These are phyloP conservation scores for Groenewaldozyma sp. DNA, from an alignment of 1,139 yeast genomes.

Conservation along the genomic window DNA sequence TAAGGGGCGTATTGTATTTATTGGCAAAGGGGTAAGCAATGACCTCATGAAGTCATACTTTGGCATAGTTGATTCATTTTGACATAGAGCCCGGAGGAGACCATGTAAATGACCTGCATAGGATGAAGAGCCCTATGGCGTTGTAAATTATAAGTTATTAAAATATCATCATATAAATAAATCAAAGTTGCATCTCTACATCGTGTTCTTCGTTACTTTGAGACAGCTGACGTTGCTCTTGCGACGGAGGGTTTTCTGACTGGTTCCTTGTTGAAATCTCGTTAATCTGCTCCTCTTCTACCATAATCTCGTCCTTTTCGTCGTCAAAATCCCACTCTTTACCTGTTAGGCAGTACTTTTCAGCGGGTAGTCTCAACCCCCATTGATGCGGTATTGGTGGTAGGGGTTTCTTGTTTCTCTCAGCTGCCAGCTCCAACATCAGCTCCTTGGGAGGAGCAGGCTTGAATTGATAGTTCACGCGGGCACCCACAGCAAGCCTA, in stretches of 20 bases:
- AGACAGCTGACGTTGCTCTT: not conserved
- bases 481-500: conserved; percentile 84
- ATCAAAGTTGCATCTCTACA: no score
- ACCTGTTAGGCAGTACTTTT: conserved; percentile 87
- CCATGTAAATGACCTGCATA: no score
- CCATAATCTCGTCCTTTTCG: conserved; percentile 31
- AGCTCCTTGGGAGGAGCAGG: conserved; percentile 94
- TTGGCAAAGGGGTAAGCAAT: conserved; percentile 55
- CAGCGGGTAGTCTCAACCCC: conserved; percentile 95
- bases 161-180: no score
- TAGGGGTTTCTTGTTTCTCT: conserved; percentile 76
- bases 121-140: no score
- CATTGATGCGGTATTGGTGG: conserved; percentile 90
- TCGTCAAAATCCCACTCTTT: conserved; percentile 59
- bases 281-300: conserved; percentile 15
- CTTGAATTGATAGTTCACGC: conserved; percentile 89
- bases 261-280: not conserved
- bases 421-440: conserved; percentile 81
- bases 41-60: conserved; percentile 2
- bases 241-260: not conserved
- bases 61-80: no score
- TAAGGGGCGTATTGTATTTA: conserved; percentile 59
- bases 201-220: not conserved
- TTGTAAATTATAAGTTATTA: no score
- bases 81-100: no score